phyloP scores from a whole-genome alignment of 129 eudicot species.

The Tagetes erecta region DNA sequence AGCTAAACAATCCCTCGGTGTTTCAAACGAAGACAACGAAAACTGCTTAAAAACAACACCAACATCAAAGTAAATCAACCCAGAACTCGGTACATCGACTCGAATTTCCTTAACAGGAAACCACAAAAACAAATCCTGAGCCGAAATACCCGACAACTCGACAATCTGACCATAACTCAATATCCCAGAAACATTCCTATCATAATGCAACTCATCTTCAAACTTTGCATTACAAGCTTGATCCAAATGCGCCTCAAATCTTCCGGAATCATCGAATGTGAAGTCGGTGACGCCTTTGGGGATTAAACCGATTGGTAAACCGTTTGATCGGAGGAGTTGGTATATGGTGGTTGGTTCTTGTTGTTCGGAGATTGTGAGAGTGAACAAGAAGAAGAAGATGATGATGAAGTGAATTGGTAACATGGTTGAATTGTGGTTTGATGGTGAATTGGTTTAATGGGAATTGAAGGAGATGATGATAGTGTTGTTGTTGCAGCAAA shows the following conservation, averaged over 20 bases:
- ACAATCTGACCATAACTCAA: constrained; percentile 64
- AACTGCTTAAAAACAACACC: constrained; percentile 90
- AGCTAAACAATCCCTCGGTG: constrained; percentile 80
- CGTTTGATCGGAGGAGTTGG: constrained; percentile 50
- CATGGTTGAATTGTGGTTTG: constrained; percentile 29
- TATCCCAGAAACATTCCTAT: constrained; percentile 57
- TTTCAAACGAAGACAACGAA: constrained; percentile 73
- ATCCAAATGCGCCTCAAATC: constrained; percentile 65
- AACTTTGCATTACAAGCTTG: constrained; percentile 79
- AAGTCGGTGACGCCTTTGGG: constrained; percentile 77
- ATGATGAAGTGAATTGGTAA: constrained; percentile 2
- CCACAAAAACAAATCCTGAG: constrained; percentile 92
- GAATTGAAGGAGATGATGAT: constrained; percentile 8
- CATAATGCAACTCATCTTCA: constrained; percentile 86
- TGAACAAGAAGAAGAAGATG: constrained; percentile 15
- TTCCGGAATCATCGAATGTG: constrained; percentile 50
- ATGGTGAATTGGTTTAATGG: constrained; percentile 35
- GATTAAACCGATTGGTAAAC: constrained; percentile 67
- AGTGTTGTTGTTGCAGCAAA: constrained; percentile 47
- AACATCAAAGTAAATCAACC: constrained; percentile 83
- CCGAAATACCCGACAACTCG: constrained; percentile 72
- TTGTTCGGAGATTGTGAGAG: constrained; percentile 24
- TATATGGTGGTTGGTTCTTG: constrained; percentile 45
- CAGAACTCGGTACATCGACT: constrained; percentile 84
- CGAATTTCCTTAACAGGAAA: constrained; percentile 72